Evolutionary conservation across 2,329 filamentous ascomycete species (phyloP).

Genomic region (Orbilia brochopaga): DNA sequence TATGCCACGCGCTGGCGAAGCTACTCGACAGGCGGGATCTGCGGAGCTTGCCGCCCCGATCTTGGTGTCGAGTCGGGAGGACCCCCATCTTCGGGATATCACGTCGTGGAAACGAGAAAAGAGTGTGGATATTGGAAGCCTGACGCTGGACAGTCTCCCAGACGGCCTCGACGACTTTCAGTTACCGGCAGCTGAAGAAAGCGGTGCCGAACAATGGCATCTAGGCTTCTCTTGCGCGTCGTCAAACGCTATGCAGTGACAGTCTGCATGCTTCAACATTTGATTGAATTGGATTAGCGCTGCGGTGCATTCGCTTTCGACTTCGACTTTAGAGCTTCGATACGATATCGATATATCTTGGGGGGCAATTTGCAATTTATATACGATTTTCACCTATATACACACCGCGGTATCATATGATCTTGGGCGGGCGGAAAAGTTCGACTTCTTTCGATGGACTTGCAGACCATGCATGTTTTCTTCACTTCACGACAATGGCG

Average conservation of each 20-base stretch:
- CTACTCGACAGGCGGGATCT: constrained; percentile 5
- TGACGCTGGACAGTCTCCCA: constrained; percentile 18
- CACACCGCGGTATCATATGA: no score
- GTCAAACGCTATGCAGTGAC: no score
- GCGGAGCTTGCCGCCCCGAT: constrained; percentile 10
- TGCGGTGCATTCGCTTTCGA: neutral
- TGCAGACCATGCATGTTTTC: constrained; percentile 9
- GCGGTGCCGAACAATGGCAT: constrained; percentile 30
- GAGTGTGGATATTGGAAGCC: constrained; percentile 8
- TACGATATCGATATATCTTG: neutral
- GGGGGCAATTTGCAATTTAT: neutral
- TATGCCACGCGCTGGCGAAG: constrained; percentile 5
- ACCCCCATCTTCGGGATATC: constrained; percentile 34
- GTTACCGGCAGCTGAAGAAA: constrained; percentile 34
- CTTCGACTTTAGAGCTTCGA: neutral
- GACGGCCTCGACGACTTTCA: constrained; percentile 43
- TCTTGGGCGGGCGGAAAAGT: no score
- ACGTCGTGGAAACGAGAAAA: constrained; percentile 25
- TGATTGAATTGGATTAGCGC: constrained; percentile 1
- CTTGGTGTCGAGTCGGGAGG: constrained; percentile 10
- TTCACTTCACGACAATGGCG: neutral
- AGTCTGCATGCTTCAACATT: no score
- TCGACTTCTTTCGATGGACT: no score
- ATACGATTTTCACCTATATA: no score
- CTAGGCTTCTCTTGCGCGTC: constrained; percentile 44